Conservation (phyloP, 176 grass and related monocot genomes). For the Aechmea fasciata region DNA sequence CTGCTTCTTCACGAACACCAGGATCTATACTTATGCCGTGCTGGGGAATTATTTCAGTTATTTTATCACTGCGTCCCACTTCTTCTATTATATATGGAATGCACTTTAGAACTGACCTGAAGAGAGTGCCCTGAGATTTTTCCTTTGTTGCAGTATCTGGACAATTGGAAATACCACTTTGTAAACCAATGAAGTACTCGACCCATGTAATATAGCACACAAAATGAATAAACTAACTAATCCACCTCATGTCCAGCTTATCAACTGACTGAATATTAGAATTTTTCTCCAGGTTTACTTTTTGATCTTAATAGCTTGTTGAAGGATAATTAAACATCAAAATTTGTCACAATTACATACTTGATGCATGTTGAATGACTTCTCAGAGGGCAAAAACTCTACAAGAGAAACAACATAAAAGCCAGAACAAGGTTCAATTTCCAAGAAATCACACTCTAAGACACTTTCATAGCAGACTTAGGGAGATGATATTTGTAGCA, state of each 20-base stretch:
- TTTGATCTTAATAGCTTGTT: not conserved
- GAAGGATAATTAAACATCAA: not conserved
- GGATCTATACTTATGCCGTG: constrained; percentile 96
- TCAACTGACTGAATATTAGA: too few relatives aligned
- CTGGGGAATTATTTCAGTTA: constrained; percentile 96
- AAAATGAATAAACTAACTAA: not conserved
- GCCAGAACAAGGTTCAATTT: too few relatives aligned
- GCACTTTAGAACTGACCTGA: constrained; percentile 95
- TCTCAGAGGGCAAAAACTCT: too few relatives aligned
- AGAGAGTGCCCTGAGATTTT: constrained; percentile 88
- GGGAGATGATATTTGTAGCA: too few relatives aligned
- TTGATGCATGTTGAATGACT: not conserved
- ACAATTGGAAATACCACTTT: constrained; percentile 15
- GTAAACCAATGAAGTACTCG: not conserved
- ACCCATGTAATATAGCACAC: not conserved
- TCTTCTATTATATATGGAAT: constrained; percentile 97
- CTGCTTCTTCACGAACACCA: constrained; percentile 90
- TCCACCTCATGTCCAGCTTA: too few relatives aligned
- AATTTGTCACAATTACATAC: not conserved
- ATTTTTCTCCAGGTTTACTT: not conserved
- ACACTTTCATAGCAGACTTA: too few relatives aligned
- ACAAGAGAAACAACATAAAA: too few relatives aligned
- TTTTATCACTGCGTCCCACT: constrained; percentile 79
- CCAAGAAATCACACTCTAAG: too few relatives aligned
- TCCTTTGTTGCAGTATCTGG: constrained; percentile 90